Conservation (phyloP, 257 asterid species). For the Ophiorrhiza pumila region DNA sequence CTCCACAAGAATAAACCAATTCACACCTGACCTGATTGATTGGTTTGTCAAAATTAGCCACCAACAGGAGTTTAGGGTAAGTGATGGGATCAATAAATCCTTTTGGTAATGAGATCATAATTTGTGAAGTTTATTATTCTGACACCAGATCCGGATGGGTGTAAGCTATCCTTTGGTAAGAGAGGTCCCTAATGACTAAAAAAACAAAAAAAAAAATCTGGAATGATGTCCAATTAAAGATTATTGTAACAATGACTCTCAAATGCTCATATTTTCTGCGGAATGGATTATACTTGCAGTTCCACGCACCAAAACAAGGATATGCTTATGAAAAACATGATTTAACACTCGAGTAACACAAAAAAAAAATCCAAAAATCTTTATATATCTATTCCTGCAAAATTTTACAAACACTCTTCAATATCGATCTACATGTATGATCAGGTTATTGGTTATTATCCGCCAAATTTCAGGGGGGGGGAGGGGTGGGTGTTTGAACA, state of each 20-base stretch:
- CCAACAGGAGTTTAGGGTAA: too few species aligned
- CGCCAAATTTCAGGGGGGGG: conserved; percentile 18
- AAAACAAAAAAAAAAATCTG: neutral
- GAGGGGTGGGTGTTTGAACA: neutral
- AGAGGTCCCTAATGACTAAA: too few species aligned
- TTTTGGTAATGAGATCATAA: too few species aligned
- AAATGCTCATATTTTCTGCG: conserved; percentile 11
- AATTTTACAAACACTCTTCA: conserved; percentile 48
- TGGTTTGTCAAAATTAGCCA: too few species aligned
- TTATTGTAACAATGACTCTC: neutral
- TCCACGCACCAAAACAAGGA: conserved; percentile 12
- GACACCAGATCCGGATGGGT: too few species aligned
- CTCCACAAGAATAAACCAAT: neutral
- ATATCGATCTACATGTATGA: conserved; percentile 26
- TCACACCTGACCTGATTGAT: neutral
- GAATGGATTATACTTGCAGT: conserved; percentile 15
- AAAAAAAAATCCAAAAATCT: conserved; percentile 6
- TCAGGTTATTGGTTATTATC: conserved; percentile 21
- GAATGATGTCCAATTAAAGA: conserved; percentile 7
- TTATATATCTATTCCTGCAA: conserved; percentile 56
- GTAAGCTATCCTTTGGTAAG: too few species aligned
- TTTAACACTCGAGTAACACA: neutral
- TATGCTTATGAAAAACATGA: neutral
- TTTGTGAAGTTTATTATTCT: too few species aligned
- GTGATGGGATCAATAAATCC: too few species aligned